Percentiles rank a stretch among this genome's conserved stretches.
Evolutionary conservation across 441 rosid species (phyloP).

Genomic region (Macaranga tanarius): DNA sequence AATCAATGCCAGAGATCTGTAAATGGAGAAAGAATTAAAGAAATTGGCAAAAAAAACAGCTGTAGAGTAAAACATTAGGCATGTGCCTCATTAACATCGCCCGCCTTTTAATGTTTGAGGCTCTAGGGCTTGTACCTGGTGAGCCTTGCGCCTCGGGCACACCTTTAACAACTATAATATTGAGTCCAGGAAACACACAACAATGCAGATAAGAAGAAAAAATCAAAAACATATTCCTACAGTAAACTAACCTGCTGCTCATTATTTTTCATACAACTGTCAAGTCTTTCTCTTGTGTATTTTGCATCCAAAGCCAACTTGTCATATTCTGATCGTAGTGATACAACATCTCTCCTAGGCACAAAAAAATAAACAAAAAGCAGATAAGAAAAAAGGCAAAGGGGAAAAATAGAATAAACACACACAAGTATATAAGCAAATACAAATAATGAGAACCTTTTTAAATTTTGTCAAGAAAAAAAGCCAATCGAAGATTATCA

Average conservation of each 20-base stretch:
- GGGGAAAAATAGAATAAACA: not conserved
- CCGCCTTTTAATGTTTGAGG: too few relatives aligned
- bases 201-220: not conserved
- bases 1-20: too few relatives aligned
- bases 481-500: not conserved
- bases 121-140: too few relatives aligned
- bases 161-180: too few relatives aligned
- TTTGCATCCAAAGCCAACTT: slow-evolving; percentile 70
- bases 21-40: too few relatives aligned
- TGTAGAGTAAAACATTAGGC: too few relatives aligned
- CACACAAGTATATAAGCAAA: not conserved
- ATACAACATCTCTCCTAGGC: slow-evolving; percentile 66
- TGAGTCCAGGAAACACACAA: not conserved
- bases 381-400: not conserved
- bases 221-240: not conserved
- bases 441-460: not conserved
- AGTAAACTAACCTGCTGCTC: slow-evolving; percentile 65
- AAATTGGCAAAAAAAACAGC: too few relatives aligned
- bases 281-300: slow-evolving; percentile 77
- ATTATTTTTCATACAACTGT: slow-evolving; percentile 67
- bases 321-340: slow-evolving; percentile 73
- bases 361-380: slow-evolving; percentile 1
- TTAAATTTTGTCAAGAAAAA: not conserved
- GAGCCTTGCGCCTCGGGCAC: too few relatives aligned
- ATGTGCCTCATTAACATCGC: too few relatives aligned